phyloP scores from a whole-genome alignment of 106 monocot genomes.

The Chionographis japonica region DNA sequence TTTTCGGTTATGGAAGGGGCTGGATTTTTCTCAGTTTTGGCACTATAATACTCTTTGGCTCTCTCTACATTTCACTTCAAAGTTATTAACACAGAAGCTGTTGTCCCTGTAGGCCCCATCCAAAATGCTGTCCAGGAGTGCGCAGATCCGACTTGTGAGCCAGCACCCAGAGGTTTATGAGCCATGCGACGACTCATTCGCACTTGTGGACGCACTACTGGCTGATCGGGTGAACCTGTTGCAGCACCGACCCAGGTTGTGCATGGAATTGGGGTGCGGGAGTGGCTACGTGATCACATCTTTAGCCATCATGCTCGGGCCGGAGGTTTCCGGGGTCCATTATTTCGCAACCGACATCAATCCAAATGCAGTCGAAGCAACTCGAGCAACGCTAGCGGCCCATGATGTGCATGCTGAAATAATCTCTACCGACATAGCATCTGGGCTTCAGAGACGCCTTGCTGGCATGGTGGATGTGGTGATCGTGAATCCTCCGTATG shows the following conservation, averaged over 20 bases:
- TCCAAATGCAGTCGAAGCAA: constrained; percentile 59
- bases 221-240: constrained; percentile 64
- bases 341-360: constrained; percentile 89
- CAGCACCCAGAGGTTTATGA: constrained; percentile 85
- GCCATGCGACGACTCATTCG: constrained; percentile 96
- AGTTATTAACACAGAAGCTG: too few relatives aligned
- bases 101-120: constrained; percentile 19
- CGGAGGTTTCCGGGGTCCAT: constrained; percentile 32
- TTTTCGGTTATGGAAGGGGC: neutral
- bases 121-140: constrained; percentile 33
- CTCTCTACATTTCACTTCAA: too few relatives aligned
- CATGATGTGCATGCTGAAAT: constrained; percentile 79
- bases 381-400: constrained; percentile 59
- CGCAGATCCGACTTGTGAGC: constrained; percentile 68
- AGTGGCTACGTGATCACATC: constrained; percentile 94
- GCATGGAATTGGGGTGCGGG: constrained; percentile 81
- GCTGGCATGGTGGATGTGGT: constrained; percentile 77
- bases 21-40: neutral
- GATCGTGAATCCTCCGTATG: constrained; percentile 94
- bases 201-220: constrained; percentile 84
- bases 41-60: too few relatives aligned
- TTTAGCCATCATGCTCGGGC: constrained; percentile 71
- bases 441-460: constrained; percentile 54
- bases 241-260: constrained; percentile 53
- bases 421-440: constrained; percentile 65